phyloP scores from a whole-genome alignment of 768 basidiomycete species.

The Phanerochaete carnosa region DNA sequence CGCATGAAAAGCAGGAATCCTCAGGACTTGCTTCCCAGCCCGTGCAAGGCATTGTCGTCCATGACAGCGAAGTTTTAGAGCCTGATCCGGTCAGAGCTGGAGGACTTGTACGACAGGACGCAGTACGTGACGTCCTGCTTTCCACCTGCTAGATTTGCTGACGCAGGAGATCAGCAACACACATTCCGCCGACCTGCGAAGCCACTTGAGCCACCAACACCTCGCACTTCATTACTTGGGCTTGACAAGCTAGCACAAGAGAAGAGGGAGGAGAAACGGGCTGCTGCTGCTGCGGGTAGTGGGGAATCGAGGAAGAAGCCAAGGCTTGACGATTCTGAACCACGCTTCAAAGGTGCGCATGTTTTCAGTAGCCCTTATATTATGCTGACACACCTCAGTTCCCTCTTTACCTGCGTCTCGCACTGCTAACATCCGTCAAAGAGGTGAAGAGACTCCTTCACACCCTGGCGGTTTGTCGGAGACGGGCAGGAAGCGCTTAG shows the following conservation, averaged over 20 bases:
- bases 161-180: slow-evolving; percentile 50
- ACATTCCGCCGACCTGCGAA: slow-evolving; percentile 76
- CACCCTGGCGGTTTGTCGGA: slow-evolving; percentile 89
- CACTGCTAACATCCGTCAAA: slow-evolving; percentile 57
- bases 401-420: slow-evolving; percentile 67
- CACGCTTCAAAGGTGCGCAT: slow-evolving; percentile 81
- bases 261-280: slow-evolving; percentile 49
- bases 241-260: slow-evolving; percentile 86
- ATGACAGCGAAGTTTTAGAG: slow-evolving; percentile 79
- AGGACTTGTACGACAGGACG: slow-evolving; percentile 69
- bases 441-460: slow-evolving; percentile 90
- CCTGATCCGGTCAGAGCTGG: slow-evolving; percentile 77
- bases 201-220: slow-evolving; percentile 73
- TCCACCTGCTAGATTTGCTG: background rate
- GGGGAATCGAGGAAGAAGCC: slow-evolving; percentile 64
- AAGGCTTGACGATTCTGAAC: slow-evolving; percentile 53
- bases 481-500: slow-evolving; percentile 62
- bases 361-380: background rate
- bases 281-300: slow-evolving; percentile 43
- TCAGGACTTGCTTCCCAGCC: slow-evolving; percentile 47
- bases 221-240: slow-evolving; percentile 77
- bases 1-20: slow-evolving; percentile 64
- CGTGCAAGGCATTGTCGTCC: slow-evolving; percentile 72
- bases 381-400: slow-evolving; percentile 43
- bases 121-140: slow-evolving; percentile 35